phyloP scores from a whole-genome alignment of 2,329 filamentous ascomycete species.

The Immersiporthe knoxdaviesiana region DNA sequence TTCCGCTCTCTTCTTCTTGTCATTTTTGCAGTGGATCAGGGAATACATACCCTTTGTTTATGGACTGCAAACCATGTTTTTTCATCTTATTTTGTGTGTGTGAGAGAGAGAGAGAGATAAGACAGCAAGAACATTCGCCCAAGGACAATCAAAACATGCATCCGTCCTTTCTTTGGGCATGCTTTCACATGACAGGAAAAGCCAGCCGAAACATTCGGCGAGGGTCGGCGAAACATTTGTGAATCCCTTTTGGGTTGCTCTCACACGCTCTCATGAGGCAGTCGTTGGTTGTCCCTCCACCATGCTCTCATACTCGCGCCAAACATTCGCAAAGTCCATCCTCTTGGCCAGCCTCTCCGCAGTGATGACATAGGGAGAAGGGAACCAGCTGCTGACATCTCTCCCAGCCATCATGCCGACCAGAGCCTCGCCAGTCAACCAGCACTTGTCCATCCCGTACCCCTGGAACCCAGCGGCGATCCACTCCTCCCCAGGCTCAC shows the following conservation, averaged over 20 bases:
- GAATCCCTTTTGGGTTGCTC: background rate
- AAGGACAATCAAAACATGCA: too few relatives aligned
- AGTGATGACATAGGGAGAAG: slow-evolving; percentile 1
- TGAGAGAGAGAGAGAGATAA: too few relatives aligned
- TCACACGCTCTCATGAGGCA: background rate
- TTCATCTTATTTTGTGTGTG: too few relatives aligned
- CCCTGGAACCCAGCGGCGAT: slow-evolving; percentile 39
- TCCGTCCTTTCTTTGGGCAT: too few relatives aligned
- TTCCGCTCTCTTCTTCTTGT: too few relatives aligned
- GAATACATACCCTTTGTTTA: too few relatives aligned
- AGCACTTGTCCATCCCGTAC: slow-evolving; percentile 38
- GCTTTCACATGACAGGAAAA: too few relatives aligned
- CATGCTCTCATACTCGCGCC: background rate
- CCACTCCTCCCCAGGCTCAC: slow-evolving; percentile 34
- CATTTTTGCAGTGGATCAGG: too few relatives aligned
- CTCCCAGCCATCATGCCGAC: slow-evolving; percentile 20
- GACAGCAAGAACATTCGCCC: too few relatives aligned
- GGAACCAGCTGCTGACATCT: slow-evolving; percentile 12
- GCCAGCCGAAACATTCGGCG: too few relatives aligned
- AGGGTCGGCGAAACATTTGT: background rate
- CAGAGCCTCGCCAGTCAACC: slow-evolving; percentile 35
- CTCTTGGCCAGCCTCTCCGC: slow-evolving; percentile 1
- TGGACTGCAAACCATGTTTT: too few relatives aligned
- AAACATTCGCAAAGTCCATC: background rate
- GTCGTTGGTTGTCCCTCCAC: background rate